Percentiles rank a stretch among this genome's conserved stretches.
These are phyloP conservation scores for Oryza glaberrima DNA, from an alignment of 176 grass and related monocot species.

Conservation along the genomic window DNA sequence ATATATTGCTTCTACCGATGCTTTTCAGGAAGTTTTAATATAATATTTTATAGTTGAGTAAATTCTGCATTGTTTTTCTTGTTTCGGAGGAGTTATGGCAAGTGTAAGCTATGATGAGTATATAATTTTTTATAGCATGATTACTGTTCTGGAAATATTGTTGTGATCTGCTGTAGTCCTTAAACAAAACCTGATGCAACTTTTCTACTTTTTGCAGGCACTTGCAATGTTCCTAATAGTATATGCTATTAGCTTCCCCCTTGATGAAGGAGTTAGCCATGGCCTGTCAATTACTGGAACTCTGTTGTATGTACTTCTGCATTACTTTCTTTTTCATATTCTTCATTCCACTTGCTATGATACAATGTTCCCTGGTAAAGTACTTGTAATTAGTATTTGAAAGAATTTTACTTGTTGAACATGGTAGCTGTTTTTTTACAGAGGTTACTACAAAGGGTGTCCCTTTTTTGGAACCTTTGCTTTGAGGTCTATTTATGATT, in stretches of 20 bases:
- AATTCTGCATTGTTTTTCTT: background rate
- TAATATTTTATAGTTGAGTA: slow-evolving; percentile 7
- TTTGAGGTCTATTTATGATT: slow-evolving; percentile 13
- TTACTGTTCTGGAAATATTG: slow-evolving; percentile 4
- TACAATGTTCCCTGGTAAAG: background rate
- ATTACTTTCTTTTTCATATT: slow-evolving; percentile 36
- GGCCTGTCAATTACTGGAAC: slow-evolving; percentile 78
- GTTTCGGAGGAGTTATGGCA: background rate
- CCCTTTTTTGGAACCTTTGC: background rate
- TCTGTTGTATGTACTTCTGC: slow-evolving; percentile 69
- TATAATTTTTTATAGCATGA: slow-evolving; percentile 1
- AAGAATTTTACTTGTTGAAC: slow-evolving; percentile 18
- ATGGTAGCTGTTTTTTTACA: background rate
- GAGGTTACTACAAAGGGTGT: background rate
- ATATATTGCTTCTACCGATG: slow-evolving; percentile 20
- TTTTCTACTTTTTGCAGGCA: slow-evolving; percentile 60
- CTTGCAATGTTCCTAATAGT: slow-evolving; percentile 94
- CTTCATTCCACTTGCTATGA: slow-evolving; percentile 2
- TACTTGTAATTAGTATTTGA: slow-evolving; percentile 12
- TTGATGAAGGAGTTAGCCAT: slow-evolving; percentile 75
- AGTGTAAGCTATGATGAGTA: background rate
- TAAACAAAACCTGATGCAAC: slow-evolving; percentile 16
- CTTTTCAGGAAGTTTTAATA: slow-evolving; percentile 7
- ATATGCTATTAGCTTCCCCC: slow-evolving; percentile 69
- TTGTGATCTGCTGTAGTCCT: slow-evolving; percentile 5